Conservation (phyloP, 2,329 filamentous ascomycete species). For the Epichloe coenophiala region DNA sequence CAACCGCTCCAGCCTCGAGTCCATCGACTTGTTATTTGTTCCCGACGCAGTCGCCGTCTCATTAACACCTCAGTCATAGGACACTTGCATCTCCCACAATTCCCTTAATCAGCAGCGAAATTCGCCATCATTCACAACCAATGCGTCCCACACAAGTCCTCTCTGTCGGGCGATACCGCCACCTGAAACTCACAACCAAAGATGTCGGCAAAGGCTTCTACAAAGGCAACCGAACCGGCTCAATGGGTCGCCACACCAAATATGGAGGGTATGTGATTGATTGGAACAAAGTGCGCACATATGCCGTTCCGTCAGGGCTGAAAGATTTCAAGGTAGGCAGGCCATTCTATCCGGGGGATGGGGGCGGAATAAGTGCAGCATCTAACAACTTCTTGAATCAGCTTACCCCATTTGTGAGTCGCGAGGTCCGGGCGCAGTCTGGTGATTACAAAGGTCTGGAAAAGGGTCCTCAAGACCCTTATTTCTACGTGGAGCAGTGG, state of each 20-base stretch:
- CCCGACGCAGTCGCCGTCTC: no score
- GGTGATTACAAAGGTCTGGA: constrained; percentile 41
- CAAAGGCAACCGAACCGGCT: constrained; percentile 84
- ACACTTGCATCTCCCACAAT: background rate
- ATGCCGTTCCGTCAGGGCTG: constrained; percentile 57
- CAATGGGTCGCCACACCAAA: constrained; percentile 75
- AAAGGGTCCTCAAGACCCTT: constrained; percentile 45
- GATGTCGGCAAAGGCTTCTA: constrained; percentile 89
- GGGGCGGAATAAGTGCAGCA: background rate
- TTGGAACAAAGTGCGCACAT: constrained; percentile 80
- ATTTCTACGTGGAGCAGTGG: constrained; percentile 51
- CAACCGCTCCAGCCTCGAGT: background rate
- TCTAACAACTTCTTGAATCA: constrained; percentile 22
- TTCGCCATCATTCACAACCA: background rate
- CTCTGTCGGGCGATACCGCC: constrained; percentile 53
- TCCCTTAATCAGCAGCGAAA: constrained; percentile 1
- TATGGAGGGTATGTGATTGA: constrained; percentile 76
- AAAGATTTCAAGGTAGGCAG: constrained; percentile 56
- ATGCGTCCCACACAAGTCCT: constrained; percentile 60
- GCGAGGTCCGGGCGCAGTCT: constrained; percentile 36
- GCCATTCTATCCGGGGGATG: background rate
- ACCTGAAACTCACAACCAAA: constrained; percentile 79
- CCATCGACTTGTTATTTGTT: no score
- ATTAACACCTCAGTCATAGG: no score
- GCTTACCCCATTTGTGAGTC: constrained; percentile 70